Conservation (phyloP, 2,329 filamentous ascomycete genomes). For the Pseudocercospora fijiensis region DNA sequence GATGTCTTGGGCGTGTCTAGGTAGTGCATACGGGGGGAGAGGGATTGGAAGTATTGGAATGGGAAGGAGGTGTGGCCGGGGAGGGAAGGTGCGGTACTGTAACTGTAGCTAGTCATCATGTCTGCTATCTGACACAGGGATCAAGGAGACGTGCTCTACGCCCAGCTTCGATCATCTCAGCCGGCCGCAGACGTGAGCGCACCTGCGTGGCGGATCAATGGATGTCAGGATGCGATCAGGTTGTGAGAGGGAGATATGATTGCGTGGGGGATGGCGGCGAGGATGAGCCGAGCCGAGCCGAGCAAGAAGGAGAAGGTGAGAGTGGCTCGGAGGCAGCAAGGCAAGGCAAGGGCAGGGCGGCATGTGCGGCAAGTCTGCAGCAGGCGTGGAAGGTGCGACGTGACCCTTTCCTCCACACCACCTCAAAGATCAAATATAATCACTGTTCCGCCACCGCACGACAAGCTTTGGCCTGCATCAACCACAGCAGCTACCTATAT, state of each 20-base stretch:
- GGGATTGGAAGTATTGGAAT: neutral
- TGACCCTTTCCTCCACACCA: neutral
- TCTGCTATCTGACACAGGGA: neutral
- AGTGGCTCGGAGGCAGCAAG: too few relatives aligned
- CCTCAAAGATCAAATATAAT: too few relatives aligned
- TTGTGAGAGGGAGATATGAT: neutral
- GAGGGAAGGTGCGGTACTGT: neutral
- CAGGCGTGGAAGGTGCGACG: neutral
- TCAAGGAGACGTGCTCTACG: too few relatives aligned
- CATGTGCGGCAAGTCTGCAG: too few relatives aligned
- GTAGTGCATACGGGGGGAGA: neutral
- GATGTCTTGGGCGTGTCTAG: neutral
- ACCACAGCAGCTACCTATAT: neutral
- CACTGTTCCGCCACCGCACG: neutral
- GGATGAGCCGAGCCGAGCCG: neutral
- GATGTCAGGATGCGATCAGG: neutral
- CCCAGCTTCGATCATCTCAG: neutral
- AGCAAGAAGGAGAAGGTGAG: neutral
- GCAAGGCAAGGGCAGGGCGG: too few relatives aligned
- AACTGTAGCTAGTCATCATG: neutral
- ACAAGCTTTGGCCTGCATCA: slow-evolving; percentile 1
- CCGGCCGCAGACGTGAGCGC: neutral
- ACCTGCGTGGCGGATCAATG: neutral
- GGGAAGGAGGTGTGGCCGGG: neutral
- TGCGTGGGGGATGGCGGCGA: neutral